Percentiles rank a stretch among this genome's conserved stretches.
Conservation (phyloP, 2,329 filamentous ascomycete genomes). For the Dendryphion nanum region DNA sequence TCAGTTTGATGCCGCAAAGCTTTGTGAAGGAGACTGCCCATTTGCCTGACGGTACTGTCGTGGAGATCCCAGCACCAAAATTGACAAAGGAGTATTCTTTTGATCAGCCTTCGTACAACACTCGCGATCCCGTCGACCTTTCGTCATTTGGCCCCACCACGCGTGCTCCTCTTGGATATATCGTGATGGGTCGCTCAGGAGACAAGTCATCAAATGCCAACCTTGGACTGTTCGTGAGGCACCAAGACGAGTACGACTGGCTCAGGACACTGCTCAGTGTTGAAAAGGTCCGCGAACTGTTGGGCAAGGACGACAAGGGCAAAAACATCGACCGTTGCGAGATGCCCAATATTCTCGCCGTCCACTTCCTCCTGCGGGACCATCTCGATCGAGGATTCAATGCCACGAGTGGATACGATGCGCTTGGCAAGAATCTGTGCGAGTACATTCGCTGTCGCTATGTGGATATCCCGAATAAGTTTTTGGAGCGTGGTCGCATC, state of each 20-base stretch:
- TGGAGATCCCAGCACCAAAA: slow-evolving; percentile 13
- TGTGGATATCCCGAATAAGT: slow-evolving; percentile 20
- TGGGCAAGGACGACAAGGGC: slow-evolving; percentile 46
- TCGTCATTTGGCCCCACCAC: slow-evolving; percentile 25
- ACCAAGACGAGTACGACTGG: slow-evolving; percentile 45
- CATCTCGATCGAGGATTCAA: slow-evolving; percentile 22
- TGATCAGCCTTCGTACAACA: slow-evolving; percentile 15
- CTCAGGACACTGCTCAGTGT: slow-evolving; percentile 43
- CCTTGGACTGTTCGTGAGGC: slow-evolving; percentile 42
- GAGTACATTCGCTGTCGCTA: slow-evolving; percentile 17
- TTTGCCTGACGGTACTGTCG: slow-evolving; percentile 12
- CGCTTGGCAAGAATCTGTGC: slow-evolving; percentile 20
- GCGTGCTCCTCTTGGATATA: slow-evolving; percentile 38
- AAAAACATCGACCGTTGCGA: slow-evolving; percentile 29
- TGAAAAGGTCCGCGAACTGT: slow-evolving; percentile 37
- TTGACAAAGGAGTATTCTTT: slow-evolving; percentile 12
- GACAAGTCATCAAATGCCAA: slow-evolving; percentile 46
- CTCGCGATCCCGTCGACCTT: slow-evolving; percentile 15
- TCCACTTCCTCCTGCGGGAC: slow-evolving; percentile 22
- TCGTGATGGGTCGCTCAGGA: slow-evolving; percentile 42
- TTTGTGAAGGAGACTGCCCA: slow-evolving; percentile 15
- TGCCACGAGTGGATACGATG: slow-evolving; percentile 16
- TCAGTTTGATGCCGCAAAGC: slow-evolving; percentile 15
- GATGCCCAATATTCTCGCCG: slow-evolving; percentile 19
- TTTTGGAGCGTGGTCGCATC: slow-evolving; percentile 16